phyloP scores from a whole-genome alignment of 1,284 basidiomycete genomes.

The Puccinia triticina region DNA sequence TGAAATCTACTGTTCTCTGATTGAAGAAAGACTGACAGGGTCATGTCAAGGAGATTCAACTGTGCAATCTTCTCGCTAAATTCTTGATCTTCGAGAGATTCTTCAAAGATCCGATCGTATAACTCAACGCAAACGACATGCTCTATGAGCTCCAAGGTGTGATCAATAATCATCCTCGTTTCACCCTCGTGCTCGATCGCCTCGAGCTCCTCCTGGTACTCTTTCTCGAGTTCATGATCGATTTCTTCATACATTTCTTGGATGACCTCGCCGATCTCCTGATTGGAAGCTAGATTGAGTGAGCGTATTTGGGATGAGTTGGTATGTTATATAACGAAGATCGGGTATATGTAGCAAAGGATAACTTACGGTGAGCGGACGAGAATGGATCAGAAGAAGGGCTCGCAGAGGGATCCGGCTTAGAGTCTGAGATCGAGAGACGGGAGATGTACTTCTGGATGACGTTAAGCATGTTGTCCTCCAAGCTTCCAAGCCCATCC shows the following conservation, averaged over 20 bases:
- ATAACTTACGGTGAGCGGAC: neutral
- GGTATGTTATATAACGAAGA: neutral
- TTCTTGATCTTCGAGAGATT: constrained; percentile 27
- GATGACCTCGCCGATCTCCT: constrained; percentile 21
- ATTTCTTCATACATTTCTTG: constrained; percentile 41
- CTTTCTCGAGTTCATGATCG: constrained; percentile 15
- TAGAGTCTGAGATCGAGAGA: constrained; percentile 13
- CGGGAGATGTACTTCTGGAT: constrained; percentile 31
- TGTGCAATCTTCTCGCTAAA: constrained; percentile 37
- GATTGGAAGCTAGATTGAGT: constrained; percentile 24
- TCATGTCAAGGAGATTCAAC: constrained; percentile 38
- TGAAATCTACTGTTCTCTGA: neutral
- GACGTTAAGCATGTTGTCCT: constrained; percentile 21
- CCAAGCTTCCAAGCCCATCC: constrained; percentile 41
- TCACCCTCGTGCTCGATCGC: neutral
- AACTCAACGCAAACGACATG: constrained; percentile 43
- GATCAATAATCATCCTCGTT: constrained; percentile 38
- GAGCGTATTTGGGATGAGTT: neutral
- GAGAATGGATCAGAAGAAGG: neutral
- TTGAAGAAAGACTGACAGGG: constrained; percentile 34
- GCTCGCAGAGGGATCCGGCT: no score
- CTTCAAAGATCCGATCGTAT: constrained; percentile 48
- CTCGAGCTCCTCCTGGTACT: constrained; percentile 20
- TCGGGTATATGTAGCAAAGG: no score
- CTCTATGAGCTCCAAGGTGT: constrained; percentile 48